Conservation (phyloP, 352 stramenopile genomes). For the Albugo laibachii region DNA sequence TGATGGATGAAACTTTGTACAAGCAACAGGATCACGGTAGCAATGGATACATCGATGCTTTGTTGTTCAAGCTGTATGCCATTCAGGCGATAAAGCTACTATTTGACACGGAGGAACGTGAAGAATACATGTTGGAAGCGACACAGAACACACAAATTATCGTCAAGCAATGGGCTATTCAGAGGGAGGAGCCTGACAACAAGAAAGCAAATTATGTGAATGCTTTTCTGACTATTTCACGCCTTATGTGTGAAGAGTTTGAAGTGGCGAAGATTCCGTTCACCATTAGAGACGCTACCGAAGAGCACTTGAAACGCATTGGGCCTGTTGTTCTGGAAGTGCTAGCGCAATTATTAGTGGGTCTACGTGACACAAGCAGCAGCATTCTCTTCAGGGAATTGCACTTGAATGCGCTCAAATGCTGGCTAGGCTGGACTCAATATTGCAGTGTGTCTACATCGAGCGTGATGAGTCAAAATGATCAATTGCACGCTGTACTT, state of each 20-base stretch:
- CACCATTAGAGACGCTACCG: constrained; percentile 37
- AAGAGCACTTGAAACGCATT: constrained; percentile 21
- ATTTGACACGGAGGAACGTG: no score
- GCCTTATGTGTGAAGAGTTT: constrained; percentile 47
- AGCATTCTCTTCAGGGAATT: constrained; percentile 10
- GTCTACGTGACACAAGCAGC: constrained; percentile 12
- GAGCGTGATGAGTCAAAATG: constrained; percentile 17
- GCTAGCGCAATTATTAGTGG: constrained; percentile 21
- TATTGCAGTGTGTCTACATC: constrained; percentile 30
- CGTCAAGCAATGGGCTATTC: constrained; percentile 10
- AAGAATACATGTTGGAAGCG: no score
- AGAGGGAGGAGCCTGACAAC: constrained; percentile 29
- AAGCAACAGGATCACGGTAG: constrained; percentile 15
- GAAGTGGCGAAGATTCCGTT: constrained; percentile 38
- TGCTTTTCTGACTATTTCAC: constrained; percentile 31
- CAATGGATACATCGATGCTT: constrained; percentile 28
- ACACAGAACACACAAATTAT: no score
- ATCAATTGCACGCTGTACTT: constrained; percentile 20
- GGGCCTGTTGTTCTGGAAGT: constrained; percentile 23
- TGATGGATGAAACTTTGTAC: background rate
- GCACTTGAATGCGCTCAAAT: constrained; percentile 31
- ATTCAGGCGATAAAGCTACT: constrained; percentile 3
- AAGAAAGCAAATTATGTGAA: constrained; percentile 21
- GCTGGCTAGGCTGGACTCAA: constrained; percentile 34
- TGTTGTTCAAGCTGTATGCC: constrained; percentile 35